Conservation (phyloP, 768 basidiomycete species). For the Suillus luteus region DNA sequence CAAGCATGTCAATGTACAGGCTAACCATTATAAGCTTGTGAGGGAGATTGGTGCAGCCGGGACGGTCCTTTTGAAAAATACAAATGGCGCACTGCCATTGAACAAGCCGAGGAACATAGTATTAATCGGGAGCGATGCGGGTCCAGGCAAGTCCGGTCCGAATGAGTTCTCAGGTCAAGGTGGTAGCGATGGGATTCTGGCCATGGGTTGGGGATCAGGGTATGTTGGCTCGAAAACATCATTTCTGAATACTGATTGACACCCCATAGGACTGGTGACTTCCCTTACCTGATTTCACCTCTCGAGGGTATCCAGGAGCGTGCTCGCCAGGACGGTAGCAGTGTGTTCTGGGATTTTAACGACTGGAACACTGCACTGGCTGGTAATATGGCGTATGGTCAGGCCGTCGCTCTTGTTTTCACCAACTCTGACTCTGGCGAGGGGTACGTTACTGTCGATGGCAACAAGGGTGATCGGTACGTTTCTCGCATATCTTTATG, state of each 20-base stretch:
- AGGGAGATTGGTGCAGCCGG: constrained; percentile 74
- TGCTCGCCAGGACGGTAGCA: constrained; percentile 61
- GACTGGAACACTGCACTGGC: constrained; percentile 61
- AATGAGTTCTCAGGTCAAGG: constrained; percentile 64
- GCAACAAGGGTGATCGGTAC: constrained; percentile 73
- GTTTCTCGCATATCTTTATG: constrained; percentile 13
- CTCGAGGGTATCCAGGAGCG: constrained; percentile 71
- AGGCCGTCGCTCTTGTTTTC: constrained; percentile 71
- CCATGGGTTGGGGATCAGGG: constrained; percentile 89
- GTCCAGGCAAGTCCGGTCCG: constrained; percentile 61
- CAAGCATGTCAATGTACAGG: constrained; percentile 67
- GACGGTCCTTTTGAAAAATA: constrained; percentile 78
- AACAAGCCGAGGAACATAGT: constrained; percentile 53
- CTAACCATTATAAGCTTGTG: constrained; percentile 65
- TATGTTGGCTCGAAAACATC: constrained; percentile 14
- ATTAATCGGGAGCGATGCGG: constrained; percentile 58
- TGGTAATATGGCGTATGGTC: constrained; percentile 43
- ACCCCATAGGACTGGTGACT: constrained; percentile 53
- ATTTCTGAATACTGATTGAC: background rate
- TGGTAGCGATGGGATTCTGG: constrained; percentile 66
- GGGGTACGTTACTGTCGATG: constrained; percentile 75
- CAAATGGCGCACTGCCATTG: constrained; percentile 53
- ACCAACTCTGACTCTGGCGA: constrained; percentile 80
- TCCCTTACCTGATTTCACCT: constrained; percentile 78
- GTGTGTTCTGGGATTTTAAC: constrained; percentile 60